Evolutionary conservation across 2,329 filamentous ascomycete species (phyloP), one percentile per base, ranked within the genome.

Genomic region (Penicillium sp.): DNA sequence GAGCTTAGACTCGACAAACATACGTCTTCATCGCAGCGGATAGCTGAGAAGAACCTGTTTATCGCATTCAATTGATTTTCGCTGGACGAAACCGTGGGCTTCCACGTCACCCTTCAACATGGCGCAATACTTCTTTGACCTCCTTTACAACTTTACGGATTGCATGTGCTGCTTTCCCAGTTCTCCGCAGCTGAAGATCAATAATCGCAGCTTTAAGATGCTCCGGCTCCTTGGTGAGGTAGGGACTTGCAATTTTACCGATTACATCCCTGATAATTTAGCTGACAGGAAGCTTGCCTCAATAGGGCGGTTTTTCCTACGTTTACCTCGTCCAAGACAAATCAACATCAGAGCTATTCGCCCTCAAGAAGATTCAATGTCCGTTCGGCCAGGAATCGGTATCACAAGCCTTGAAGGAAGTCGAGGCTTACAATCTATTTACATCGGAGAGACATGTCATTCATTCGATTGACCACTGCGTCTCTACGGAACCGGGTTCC

Each of bases 261-360:
- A 41, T 35, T 49, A 3, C 56, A 48, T 41, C 52, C 47, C 31
- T 47, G 50, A 62, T 56, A 47, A 44, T 29, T 57, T 38, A 55
- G 56, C 63, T 67, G 47, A 69, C 58, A 13, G 17, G 30, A 13
- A 58, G 44, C 47, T 38, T 8, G 48, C 47, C 45, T 46, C 30
- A 15, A 26, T 66, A 94, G 90, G 95, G 95, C 75, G 95, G 95
- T 73, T 99, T 99, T 84, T 97, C 93, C 67, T 99, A 98, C 79
- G 95, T 99, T 70, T 99, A 99, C 81, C 91, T 99, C 63, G 95
- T 99, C 63, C 91, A 98, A 83, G 93, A 97, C 78, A 94, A 91
- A 52, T 84, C 87, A 58, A 90, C 88, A 56, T 91, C 91, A 63
- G 88, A 94, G 71, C 86, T 97, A 51, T 94, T 96, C 78, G 95